A percentile compares a stretch with the other conserved stretches of the same genome.
These are phyloP conservation scores for Dalbergia oliveri DNA, from an alignment of 306 rosid genomes.

Conservation along the genomic window DNA sequence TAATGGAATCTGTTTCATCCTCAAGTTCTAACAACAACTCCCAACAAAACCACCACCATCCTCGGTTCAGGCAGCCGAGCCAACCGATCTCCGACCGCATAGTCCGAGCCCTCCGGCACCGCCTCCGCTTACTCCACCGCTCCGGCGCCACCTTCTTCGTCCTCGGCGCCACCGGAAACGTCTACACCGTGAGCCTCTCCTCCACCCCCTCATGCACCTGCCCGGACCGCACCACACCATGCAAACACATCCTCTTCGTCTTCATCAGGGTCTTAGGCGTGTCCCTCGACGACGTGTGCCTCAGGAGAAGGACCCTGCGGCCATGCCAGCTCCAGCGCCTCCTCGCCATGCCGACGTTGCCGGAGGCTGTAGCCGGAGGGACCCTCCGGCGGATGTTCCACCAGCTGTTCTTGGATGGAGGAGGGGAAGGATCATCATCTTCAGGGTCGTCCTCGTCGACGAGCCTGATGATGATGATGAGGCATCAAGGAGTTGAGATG, in stretches of 20 bases:
- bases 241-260: conserved; percentile 88
- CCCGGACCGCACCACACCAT: conserved; percentile 81
- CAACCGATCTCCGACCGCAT: conserved; percentile 73
- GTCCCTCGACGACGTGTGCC: conserved; percentile 62
- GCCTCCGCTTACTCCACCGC: conserved; percentile 83
- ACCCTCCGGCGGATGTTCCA: conserved; percentile 67
- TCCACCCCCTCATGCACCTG: conserved; percentile 77
- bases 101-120: conserved; percentile 78
- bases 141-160: conserved; percentile 69
- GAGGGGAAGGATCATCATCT: background rate
- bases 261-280: conserved; percentile 72
- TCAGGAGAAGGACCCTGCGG: conserved; percentile 65
- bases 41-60: conserved; percentile 22
- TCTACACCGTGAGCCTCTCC: conserved; percentile 69
- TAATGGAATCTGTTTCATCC: conserved; percentile 65
- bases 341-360: conserved; percentile 52
- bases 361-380: conserved; percentile 64
- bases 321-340: conserved; percentile 67
- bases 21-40: conserved; percentile 53
- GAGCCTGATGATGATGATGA: background rate
- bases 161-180: conserved; percentile 86
- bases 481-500: conserved; percentile 24
- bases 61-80: conserved; percentile 54
- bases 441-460: background rate
- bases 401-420: conserved; percentile 51